Conservation (phyloP, 2,329 filamentous ascomycete genomes). For the Fusarium xylarioides region DNA sequence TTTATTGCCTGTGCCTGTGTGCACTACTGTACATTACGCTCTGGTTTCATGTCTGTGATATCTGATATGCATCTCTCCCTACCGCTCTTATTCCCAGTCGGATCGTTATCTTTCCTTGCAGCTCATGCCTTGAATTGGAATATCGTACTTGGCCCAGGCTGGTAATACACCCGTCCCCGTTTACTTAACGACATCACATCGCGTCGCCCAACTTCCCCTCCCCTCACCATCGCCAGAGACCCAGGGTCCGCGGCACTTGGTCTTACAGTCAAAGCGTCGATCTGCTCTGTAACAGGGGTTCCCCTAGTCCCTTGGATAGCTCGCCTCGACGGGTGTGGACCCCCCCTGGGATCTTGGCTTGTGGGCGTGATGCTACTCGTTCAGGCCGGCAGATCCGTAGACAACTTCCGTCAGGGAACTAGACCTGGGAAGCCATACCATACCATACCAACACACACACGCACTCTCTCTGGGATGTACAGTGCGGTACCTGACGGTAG, state of each 20-base stretch:
- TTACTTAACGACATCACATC: neutral
- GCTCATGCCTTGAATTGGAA: neutral
- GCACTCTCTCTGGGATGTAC: neutral
- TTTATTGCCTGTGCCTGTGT: neutral
- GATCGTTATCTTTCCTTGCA: neutral
- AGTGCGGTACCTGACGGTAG: slow-evolving; percentile 19
- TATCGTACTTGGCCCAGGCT: neutral
- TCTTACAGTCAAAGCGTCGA: slow-evolving; percentile 31
- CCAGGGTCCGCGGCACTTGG: neutral
- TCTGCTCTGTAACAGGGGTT: slow-evolving; percentile 1
- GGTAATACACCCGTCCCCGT: neutral
- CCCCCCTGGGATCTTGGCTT: slow-evolving; percentile 18
- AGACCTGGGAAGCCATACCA: neutral
- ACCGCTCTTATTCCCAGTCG: neutral
- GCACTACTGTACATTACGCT: neutral
- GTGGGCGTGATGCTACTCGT: neutral
- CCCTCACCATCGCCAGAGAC: neutral
- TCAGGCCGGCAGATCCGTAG: slow-evolving; percentile 37
- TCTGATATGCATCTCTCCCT: neutral
- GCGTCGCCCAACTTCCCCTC: neutral
- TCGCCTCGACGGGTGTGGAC: slow-evolving; percentile 17
- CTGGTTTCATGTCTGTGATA: neutral
- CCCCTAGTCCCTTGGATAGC: neutral
- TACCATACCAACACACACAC: neutral
- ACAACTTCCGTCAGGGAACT: slow-evolving; percentile 25